Evolutionary conservation across 1,284 basidiomycete species (phyloP), one percentile per base, ranked within the genome.

Genomic region (Cryptococcus neoformans): DNA sequence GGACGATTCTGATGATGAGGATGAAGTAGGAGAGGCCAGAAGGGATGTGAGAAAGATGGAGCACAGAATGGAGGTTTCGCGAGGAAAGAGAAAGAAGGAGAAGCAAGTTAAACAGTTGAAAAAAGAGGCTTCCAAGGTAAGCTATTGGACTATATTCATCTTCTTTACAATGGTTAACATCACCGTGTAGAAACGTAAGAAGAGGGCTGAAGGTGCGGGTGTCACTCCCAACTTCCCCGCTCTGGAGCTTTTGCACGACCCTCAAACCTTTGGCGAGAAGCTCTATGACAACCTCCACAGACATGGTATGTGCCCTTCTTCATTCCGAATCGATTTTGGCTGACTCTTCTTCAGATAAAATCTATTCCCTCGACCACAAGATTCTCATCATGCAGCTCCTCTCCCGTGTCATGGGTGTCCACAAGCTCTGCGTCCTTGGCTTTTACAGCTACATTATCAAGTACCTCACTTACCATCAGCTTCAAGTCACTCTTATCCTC

Each of bases 321-420:
- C 11, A 4, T 21, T 42, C 40, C n/a, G 35, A 10, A 17, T 10
- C 28, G 11, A 28, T 16, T 12, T 41, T 50, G 44, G 36, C 36
- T 45, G 44, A n/a, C 16, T 44, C 17, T 7, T 28, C 7, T 38
- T 2, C 55, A 79, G 94, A 97, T 82, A 96, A 94, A 76, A 87
- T 89, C 14, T 92, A 90, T 73, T 89, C 90, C 17, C 84, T 99
- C 64, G 94, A 98, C 66, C 95, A 98, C 82, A 98, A 97, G 79
- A 89, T 99, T 58, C 83, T 98, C 62, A 83, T 97, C 71, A 96
- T 99, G 92, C 93, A 98, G 75, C 87, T 99, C 42, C 84, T 99
- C 51, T 90, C 91, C n/a, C 87, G 96, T 50, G 89, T 98, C 53
- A 95, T 94, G 85, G 90, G 92, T 41, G 80, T 84, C 1, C 95